Evolutionary conservation across 352 stramenopile genomes (phyloP).

Genomic region (Phytophthora meadii): DNA sequence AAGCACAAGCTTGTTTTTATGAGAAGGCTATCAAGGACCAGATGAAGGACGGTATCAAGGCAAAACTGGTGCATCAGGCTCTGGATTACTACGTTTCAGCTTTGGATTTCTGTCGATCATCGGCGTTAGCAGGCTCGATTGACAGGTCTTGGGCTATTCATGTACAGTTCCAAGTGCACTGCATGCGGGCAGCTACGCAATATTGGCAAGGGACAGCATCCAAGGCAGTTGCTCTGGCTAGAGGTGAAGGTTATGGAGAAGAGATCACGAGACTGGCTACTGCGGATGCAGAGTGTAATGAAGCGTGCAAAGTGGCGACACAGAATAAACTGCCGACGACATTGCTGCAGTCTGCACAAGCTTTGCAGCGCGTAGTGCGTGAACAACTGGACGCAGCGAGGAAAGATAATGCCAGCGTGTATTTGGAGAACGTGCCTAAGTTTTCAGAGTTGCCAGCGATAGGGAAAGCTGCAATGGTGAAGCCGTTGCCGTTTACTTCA

Average conservation of each 20-base stretch:
- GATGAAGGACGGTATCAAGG: conserved; percentile 85
- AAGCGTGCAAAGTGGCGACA: conserved; percentile 65
- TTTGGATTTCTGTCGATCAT: conserved; percentile 63
- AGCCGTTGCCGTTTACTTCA: conserved; percentile 48
- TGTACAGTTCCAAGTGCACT: conserved; percentile 73
- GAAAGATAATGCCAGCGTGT: conserved; percentile 87
- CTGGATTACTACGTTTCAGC: conserved; percentile 70
- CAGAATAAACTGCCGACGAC: conserved; percentile 69
- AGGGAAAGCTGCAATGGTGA: conserved; percentile 76
- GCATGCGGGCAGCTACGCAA: conserved; percentile 76
- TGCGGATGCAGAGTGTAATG: conserved; percentile 58
- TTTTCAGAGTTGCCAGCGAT: conserved; percentile 59
- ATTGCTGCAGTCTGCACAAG: conserved; percentile 59
- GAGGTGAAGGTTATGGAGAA: conserved; percentile 75
- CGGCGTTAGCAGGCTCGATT: conserved; percentile 54
- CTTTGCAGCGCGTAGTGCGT: conserved; percentile 63
- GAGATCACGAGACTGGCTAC: conserved; percentile 72
- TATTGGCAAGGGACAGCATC: conserved; percentile 80
- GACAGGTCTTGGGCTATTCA: conserved; percentile 74
- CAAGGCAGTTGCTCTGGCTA: conserved; percentile 59
- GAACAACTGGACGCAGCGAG: conserved; percentile 62
- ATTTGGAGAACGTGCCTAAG: conserved; percentile 78
- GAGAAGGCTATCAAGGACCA: conserved; percentile 92
- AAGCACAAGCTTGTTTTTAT: conserved; percentile 92
- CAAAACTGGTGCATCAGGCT: conserved; percentile 83